Evolutionary conservation across 495 filamentous ascomycete species (phyloP), one percentile per base, ranked within the genome.

Genomic region (Astrothelium macrocarpum): DNA sequence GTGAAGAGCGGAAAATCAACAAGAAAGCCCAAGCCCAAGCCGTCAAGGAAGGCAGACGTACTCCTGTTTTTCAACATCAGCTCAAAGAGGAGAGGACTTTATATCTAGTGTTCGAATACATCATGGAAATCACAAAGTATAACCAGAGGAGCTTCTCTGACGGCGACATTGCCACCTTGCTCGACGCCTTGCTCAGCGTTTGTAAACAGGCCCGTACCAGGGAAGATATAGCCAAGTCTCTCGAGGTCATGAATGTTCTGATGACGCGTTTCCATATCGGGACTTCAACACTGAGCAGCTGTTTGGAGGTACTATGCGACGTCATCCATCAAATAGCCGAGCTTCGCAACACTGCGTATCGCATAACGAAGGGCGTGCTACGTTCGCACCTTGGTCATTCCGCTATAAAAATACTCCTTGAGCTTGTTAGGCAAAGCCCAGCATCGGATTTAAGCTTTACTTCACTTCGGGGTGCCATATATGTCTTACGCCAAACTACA

Each of bases 261-360:
- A 86, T 90, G 61, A 88, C 87, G 2, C 95, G 90, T 74, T 84
- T 86, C 36, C 80, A 87, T 67, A 84, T 96, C 20, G 91, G 91
- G 7, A 82, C 79, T 53, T 71, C 75, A 64, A 85, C 83, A 66
- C 81, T 96, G 25, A 77, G 81, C 66, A 78, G 80, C 61, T 89
- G 90, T 68, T 76, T 97, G 25, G 85, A 90, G 70, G 82, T 94
- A 18, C 79, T 97, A 59, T 93, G 90, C 74, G 87, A 86, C 62
- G 90, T 93, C 29, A 87, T 91, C 71, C 85, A 87, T 59, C 83
- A 90, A 23, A 82, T 95, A 23, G 82, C 81, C 34, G 79, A 79
- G 59, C 79, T 92, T 20, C 82, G 84, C 60, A 85, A 88, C 39
- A 82, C 83, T 26, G 85, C 90, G 5, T 95, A 91, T 80, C 83